A percentile compares a stretch with the other conserved stretches of the same genome.
Conservation (phyloP, 176 grass and related monocot genomes). For the Triticum timopheevii region DNA sequence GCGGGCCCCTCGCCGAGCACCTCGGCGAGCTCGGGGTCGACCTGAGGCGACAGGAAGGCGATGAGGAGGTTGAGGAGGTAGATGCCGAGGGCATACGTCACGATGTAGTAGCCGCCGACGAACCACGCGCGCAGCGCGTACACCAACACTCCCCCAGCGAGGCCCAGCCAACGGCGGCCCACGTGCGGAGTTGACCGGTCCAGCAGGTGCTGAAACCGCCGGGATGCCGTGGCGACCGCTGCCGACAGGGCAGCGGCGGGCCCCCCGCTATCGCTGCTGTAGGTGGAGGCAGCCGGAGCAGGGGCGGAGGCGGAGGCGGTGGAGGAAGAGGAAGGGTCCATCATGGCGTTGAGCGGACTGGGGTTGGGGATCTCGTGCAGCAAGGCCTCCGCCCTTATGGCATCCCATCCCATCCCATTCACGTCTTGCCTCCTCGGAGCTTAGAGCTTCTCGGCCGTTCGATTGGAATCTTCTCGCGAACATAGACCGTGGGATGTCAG, state of each 20-base stretch:
- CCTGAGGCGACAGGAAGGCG: constrained; percentile 79
- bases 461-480: too few species aligned
- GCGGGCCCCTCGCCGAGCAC: constrained; percentile 43
- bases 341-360: constrained; percentile 14
- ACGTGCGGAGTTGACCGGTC: constrained; percentile 71
- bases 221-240: constrained; percentile 24
- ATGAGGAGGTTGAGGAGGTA: constrained; percentile 74
- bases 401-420: too few species aligned
- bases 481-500: too few species aligned
- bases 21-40: constrained; percentile 65
- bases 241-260: neutral
- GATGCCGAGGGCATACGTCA: constrained; percentile 82
- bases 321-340: constrained; percentile 28
- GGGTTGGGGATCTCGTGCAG: neutral
- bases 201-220: constrained; percentile 74
- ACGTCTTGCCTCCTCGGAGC: too few species aligned
- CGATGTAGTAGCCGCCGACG: constrained; percentile 67
- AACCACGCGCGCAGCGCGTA: constrained; percentile 77
- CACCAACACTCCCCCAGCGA: constrained; percentile 34
- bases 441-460: too few species aligned
- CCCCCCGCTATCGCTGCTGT: neutral
- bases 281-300: neutral
- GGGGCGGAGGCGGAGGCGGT: neutral
- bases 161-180: constrained; percentile 55
- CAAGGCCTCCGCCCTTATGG: neutral